Evolutionary conservation across 495 filamentous ascomycete genomes (phyloP), one percentile per base, ranked within the genome.

Genomic region (Neurospora sp.): DNA sequence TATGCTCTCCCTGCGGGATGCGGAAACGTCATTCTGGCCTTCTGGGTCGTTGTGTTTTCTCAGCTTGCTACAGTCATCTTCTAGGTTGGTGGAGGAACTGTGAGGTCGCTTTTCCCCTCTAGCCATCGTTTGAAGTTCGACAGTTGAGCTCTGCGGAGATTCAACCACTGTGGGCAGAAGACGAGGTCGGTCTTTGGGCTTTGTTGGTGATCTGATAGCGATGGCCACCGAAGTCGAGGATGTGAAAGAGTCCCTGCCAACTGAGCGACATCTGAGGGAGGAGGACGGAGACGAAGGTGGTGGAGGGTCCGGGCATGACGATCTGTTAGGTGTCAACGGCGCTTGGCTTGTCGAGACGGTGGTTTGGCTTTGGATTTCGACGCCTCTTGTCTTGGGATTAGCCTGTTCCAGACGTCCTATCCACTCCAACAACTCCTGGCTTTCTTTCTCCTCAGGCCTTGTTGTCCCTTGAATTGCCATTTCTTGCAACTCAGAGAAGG

Each of bases 341-440:
- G 54, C 27, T 37, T 78, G 77, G 41, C 72, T 76, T 5, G 71
- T 38, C 39, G 69, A 66, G 31, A 35, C 54, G 31, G 54, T 66
- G 27, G 71, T 27, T 16, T 69, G 44, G 71, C 44, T 72, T 18
- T 69, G 71, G 27, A 73, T 74, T 66, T 84, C 82, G 10, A 79
- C 75, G 4, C 75, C 49, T 38, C 79, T 71, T n/a, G 77, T 74
- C 4, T 76, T 72, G 8, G 81, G 80, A 70, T 87, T 86, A 2
- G 86, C 82, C 46, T 77, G 75, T 71, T 88, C 86, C 12, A 93
- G 76, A 8, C 85, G 86, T 14, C 85, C 83, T 38, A 85, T 78
- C 89, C 90, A 93, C 2, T 82, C 74, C 3, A 82, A 81, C 75
- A 86, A 80, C 75, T 91, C 86, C 39, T 88, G 81, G n/a, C 81